Percentiles rank a stretch among this genome's conserved stretches.
Conservation (phyloP, 1,284 basidiomycete genomes). For the Ceratobasidium sp. region DNA sequence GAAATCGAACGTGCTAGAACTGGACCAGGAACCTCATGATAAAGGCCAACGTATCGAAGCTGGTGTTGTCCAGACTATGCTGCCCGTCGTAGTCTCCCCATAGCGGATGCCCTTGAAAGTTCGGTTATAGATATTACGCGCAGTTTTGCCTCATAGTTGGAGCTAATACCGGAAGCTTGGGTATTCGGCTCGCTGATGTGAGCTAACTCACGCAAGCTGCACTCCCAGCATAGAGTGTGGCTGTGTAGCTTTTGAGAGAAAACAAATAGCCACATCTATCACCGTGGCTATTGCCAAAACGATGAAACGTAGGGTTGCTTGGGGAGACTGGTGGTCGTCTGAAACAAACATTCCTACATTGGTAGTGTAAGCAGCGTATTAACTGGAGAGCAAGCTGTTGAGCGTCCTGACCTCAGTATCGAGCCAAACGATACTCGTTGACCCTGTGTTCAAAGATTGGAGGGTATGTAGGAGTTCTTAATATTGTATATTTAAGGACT, state of each 20-base stretch:
- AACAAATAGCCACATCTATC: conserved; percentile 9
- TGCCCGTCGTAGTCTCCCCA: not conserved
- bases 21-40: not conserved
- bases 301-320: not conserved
- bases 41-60: not conserved
- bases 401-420: too few species aligned
- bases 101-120: not conserved
- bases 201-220: not conserved
- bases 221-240: not conserved
- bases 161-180: not conserved
- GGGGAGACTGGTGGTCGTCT: too few species aligned
- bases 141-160: too few species aligned
- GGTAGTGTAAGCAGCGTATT: too few species aligned
- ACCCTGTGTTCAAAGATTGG: too few species aligned
- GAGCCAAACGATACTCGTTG: too few species aligned
- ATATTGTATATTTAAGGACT: too few species aligned
- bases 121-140: not conserved
- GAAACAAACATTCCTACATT: not conserved
- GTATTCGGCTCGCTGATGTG: not conserved
- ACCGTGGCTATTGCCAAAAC: not conserved
- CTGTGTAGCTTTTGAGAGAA: not conserved
- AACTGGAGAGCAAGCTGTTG: too few species aligned
- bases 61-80: not conserved
- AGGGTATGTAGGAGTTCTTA: too few species aligned
- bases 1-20: not conserved